Percentiles rank a stretch among this genome's conserved stretches.
phyloP scores from a whole-genome alignment of 2,329 filamentous ascomycete genomes.

The Elsinoe australis region DNA sequence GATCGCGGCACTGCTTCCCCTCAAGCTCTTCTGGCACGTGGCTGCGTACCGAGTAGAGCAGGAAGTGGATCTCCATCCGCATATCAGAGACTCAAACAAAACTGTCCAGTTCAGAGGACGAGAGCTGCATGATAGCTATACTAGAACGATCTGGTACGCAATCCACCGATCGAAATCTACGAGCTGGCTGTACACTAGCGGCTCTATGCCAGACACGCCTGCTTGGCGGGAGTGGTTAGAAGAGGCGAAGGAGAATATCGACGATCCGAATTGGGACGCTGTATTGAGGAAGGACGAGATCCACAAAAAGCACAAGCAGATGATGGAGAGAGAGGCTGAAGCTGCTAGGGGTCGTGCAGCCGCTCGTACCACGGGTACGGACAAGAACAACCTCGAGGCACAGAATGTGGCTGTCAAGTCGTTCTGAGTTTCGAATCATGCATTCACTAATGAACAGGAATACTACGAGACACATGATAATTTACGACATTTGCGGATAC shows the following conservation, averaged over 20 bases:
- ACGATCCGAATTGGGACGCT: constrained; percentile 11
- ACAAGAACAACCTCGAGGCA: background rate
- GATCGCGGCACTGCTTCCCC: constrained; percentile 1
- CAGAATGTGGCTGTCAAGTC: constrained; percentile 8
- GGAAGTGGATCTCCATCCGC: background rate
- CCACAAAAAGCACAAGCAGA: background rate
- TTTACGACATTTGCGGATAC: too few species aligned
- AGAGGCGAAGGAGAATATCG: constrained; percentile 4
- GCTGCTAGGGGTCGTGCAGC: background rate
- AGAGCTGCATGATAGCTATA: constrained; percentile 4
- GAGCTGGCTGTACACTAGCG: constrained; percentile 1
- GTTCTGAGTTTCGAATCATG: too few species aligned
- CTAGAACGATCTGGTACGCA: constrained; percentile 8
- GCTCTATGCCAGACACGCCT: constrained; percentile 1
- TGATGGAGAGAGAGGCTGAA: background rate
- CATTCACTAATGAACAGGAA: too few species aligned
- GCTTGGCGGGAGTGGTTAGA: constrained; percentile 8
- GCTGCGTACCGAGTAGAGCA: background rate
- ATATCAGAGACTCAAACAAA: background rate
- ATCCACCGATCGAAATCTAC: constrained; percentile 5
- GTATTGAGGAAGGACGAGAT: constrained; percentile 6
- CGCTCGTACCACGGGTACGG: background rate
- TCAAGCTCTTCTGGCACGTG: constrained; percentile 10
- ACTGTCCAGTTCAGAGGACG: background rate
- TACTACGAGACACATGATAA: too few species aligned